phyloP scores from a whole-genome alignment of 257 asterid species.

The Solanum sparsipilum region DNA sequence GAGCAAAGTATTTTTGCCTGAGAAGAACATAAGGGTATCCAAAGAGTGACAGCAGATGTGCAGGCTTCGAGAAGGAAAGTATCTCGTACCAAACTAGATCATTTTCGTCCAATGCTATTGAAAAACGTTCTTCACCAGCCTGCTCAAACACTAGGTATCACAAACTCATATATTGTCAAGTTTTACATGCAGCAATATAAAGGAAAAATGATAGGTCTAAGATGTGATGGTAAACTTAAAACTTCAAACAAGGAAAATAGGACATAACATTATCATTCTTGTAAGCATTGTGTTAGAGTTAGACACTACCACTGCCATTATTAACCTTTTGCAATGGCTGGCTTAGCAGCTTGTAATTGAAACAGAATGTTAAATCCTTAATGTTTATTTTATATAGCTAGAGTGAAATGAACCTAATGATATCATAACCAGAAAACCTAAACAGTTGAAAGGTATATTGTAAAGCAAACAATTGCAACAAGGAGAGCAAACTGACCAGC shows the following conservation, averaged over 20 bases:
- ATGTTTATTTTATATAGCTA: background rate
- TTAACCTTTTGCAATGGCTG: background rate
- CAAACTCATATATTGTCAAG: background rate
- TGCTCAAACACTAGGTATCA: conserved; percentile 15
- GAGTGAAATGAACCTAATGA: background rate
- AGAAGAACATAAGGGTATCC: conserved; percentile 79
- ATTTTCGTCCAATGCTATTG: conserved; percentile 79
- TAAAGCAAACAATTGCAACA: background rate
- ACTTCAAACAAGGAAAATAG: background rate
- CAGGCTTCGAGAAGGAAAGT: conserved; percentile 84
- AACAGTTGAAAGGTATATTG: background rate
- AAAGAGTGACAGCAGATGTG: conserved; percentile 44
- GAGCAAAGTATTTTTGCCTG: conserved; percentile 77
- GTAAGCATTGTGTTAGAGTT: background rate
- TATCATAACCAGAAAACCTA: background rate
- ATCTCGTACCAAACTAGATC: conserved; percentile 90
- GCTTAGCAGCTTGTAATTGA: background rate
- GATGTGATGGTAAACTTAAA: background rate
- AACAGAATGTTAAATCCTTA: background rate
- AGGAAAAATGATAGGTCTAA: background rate
- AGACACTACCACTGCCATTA: background rate
- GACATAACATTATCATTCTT: background rate
- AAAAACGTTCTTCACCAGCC: conserved; percentile 98
- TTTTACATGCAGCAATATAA: background rate
- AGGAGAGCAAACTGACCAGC: conserved; percentile 35